Conservation (phyloP, 2,329 filamentous ascomycete species). For the Elsinoe australis region DNA sequence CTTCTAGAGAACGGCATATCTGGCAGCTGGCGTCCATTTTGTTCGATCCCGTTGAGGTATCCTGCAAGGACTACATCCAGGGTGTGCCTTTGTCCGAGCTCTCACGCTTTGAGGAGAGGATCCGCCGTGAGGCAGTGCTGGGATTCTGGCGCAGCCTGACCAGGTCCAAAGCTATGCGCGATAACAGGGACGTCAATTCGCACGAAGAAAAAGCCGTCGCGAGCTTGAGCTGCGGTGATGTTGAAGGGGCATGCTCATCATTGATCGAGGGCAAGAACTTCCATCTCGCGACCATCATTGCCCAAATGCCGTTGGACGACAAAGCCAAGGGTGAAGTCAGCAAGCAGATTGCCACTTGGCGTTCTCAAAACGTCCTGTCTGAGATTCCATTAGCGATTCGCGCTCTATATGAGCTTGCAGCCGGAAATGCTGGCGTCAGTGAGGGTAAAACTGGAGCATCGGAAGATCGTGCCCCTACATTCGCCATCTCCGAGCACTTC, state of each 20-base stretch:
- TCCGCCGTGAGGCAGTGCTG: slow-evolving; percentile 56
- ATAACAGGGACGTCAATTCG: slow-evolving; percentile 52
- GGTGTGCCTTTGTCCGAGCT: slow-evolving; percentile 39
- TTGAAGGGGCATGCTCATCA: slow-evolving; percentile 74
- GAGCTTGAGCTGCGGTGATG: slow-evolving; percentile 67
- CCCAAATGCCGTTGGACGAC: slow-evolving; percentile 70
- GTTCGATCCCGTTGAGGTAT: slow-evolving; percentile 58
- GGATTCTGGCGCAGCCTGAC: slow-evolving; percentile 52
- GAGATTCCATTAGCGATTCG: slow-evolving; percentile 81
- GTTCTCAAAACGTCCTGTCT: slow-evolving; percentile 69
- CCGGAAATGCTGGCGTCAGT: slow-evolving; percentile 78
- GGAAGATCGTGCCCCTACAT: slow-evolving; percentile 73
- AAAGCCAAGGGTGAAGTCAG: slow-evolving; percentile 65
- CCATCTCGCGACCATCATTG: slow-evolving; percentile 73
- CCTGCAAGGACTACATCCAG: slow-evolving; percentile 24
- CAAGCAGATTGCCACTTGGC: slow-evolving; percentile 77
- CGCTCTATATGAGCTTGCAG: slow-evolving; percentile 79
- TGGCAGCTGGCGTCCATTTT: slow-evolving; percentile 84
- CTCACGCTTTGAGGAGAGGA: slow-evolving; percentile 32
- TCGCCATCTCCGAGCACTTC: slow-evolving; percentile 76
- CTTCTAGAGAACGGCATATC: slow-evolving; percentile 59
- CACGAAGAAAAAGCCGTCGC: slow-evolving; percentile 78
- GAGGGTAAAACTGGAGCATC: slow-evolving; percentile 65
- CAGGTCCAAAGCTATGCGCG: slow-evolving; percentile 32
- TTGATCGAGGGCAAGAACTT: slow-evolving; percentile 70